Evolutionary conservation across 2,329 filamentous ascomycete genomes (phyloP), one percentile per base, ranked within the genome.

Genomic region (Keithomyces neogunnii): DNA sequence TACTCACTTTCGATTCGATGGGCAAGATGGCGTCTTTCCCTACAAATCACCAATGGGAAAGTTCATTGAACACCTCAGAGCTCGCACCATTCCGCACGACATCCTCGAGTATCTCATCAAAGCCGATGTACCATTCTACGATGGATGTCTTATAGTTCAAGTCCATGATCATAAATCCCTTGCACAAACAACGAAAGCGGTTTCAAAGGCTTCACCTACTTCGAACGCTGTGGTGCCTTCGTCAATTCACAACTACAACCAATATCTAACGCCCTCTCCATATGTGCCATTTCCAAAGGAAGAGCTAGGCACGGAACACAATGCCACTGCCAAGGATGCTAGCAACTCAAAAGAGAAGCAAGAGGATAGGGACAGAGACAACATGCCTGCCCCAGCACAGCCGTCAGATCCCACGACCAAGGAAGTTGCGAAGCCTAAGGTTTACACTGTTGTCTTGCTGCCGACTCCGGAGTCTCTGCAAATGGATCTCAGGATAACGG

Each of bases 111-210:
- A 92, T 58, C 81, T 99, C 50, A 77, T 84, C 31, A 77, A 82
- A 46, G 75, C 76, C 19, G 82, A 83, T 26, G 86, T 96, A 11
- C 77, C 78, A 8, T 97, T 96, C 64, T 99, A 97, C 65, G 91
- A 97, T 67, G 90, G 88, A 33, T 96, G 92, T 63, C 78, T 99
- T 52, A 97, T 99, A 59, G 90, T 99, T 36, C 86, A 95, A 66
- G 75, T 97, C n/a, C 81, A 95, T 61, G 89, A 97, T 65, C 88
- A 96, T 71, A 88, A 87, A 61, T 82, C 85, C 0, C 73, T 73
- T 42, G 76, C 77, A 45, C 76, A 78, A 55, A 50, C 40, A 30
- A 73, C 77, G 58, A 83, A 89, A 63, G 82, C 80, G 72, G 51
- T 77, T 73, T 47, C 74, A 72, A 48, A 73, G 73, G 30, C 67